Evolutionary conservation across 2,329 filamentous ascomycete species (phyloP).

Genomic region (Phymatotrichopsis omnivora): DNA sequence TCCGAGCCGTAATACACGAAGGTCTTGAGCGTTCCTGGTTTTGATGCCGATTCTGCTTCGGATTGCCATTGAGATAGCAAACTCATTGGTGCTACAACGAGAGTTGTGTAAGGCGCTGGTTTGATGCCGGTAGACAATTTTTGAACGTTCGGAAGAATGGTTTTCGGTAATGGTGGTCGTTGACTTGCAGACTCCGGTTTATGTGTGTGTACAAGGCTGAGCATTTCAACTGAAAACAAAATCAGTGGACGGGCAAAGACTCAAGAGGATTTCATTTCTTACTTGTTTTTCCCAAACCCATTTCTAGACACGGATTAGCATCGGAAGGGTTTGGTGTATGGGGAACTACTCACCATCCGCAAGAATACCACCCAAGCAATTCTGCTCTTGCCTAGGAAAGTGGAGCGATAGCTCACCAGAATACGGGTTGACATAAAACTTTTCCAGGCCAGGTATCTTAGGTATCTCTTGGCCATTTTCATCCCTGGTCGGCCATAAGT

Average conservation of each 20-base stretch:
- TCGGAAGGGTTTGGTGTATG: neutral
- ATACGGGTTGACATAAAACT: conserved; percentile 95
- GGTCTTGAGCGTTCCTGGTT: conserved; percentile 67
- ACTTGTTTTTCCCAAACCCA: conserved; percentile 92
- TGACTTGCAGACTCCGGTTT: conserved; percentile 45
- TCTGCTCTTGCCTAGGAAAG: conserved; percentile 88
- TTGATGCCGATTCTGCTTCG: conserved; percentile 84
- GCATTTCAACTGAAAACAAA: conserved; percentile 61
- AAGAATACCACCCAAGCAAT: conserved; percentile 83
- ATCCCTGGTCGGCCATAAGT: conserved; percentile 78
- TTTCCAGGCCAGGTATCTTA: conserved; percentile 31
- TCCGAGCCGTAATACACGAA: conserved; percentile 89
- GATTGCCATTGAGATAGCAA: conserved; percentile 95
- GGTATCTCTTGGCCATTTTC: conserved; percentile 59
- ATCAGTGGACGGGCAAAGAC: neutral
- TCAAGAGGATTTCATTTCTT: neutral
- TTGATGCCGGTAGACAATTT: conserved; percentile 42
- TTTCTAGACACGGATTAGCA: conserved; percentile 44
- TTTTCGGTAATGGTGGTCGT: conserved; percentile 9
- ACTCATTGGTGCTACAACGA: conserved; percentile 96
- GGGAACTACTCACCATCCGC: conserved; percentile 50
- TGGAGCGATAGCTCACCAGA: conserved; percentile 86
- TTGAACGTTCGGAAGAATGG: conserved; percentile 22
- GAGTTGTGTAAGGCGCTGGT: conserved; percentile 72
- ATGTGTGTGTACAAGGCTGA: conserved; percentile 82